A percentile compares a stretch with the other conserved stretches of the same genome.
These are phyloP conservation scores for Xanthoconium stramineum DNA, from an alignment of 768 basidiomycete genomes.

Conservation along the genomic window DNA sequence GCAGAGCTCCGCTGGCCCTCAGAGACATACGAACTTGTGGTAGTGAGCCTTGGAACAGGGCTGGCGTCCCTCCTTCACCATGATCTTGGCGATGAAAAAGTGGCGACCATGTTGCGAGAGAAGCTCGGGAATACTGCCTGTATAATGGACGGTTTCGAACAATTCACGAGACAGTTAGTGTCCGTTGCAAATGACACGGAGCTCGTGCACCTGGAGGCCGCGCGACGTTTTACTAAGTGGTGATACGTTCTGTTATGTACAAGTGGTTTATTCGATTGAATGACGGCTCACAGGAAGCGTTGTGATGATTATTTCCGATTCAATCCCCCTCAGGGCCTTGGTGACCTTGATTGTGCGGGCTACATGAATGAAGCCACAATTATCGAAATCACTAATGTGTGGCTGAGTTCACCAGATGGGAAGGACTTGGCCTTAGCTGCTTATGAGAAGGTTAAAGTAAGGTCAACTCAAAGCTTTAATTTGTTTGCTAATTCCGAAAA, in stretches of 20 bases:
- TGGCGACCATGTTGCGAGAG: not conserved
- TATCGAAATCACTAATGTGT: not conserved
- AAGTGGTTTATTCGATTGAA: not conserved
- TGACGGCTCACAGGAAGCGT: not conserved
- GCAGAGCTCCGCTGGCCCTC: not conserved
- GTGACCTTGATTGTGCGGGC: not conserved
- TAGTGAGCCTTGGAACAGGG: not conserved
- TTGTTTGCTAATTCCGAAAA: not conserved
- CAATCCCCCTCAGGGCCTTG: not conserved
- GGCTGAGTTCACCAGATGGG: not conserved
- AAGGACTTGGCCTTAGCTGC: not conserved
- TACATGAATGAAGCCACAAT: not conserved
- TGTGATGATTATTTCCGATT: not conserved
- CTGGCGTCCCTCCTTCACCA: not conserved
- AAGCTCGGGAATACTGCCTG: not conserved
- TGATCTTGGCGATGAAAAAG: not conserved
- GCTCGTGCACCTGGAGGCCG: not conserved
- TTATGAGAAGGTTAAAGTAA: not conserved
- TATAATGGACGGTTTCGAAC: not conserved
- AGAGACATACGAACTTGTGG: not conserved
- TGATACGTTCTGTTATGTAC: not conserved
- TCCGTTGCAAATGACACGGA: not conserved
- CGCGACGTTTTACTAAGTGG: not conserved
- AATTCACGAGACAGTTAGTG: not conserved
- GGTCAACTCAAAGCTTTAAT: not conserved